Evolutionary conservation across 129 eudicot genomes (phyloP).

Genomic region (Artemisia annua): DNA sequence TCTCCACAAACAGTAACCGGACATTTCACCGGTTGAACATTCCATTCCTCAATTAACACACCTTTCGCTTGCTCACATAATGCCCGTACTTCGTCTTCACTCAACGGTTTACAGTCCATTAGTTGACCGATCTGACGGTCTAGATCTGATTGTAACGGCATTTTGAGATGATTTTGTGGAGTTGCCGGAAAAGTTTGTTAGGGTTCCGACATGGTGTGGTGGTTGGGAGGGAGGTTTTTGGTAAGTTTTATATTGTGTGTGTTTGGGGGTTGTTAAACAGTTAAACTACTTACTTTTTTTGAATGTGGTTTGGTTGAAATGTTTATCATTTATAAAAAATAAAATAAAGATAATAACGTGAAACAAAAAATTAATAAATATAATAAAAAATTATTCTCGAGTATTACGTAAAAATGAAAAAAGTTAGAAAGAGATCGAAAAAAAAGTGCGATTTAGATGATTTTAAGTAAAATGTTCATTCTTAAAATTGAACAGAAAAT

Average conservation of each 20-base stretch:
- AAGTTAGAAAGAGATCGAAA: too few species aligned
- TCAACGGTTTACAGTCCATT: conserved; percentile 56
- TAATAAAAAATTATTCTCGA: too few species aligned
- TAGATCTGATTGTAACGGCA: conserved; percentile 63
- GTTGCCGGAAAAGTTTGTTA: conserved; percentile 28
- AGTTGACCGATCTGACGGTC: conserved; percentile 58
- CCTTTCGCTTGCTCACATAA: conserved; percentile 54
- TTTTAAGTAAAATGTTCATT: too few species aligned
- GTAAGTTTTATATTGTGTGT: conserved; percentile 15
- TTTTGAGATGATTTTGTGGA: conserved; percentile 23
- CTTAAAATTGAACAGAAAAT: too few species aligned
- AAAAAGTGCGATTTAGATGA: too few species aligned
- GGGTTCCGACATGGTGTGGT: conserved; percentile 31
- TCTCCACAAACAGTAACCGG: conserved; percentile 52
- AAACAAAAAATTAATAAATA: too few species aligned
- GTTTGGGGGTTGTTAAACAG: conserved; percentile 12
- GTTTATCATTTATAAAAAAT: too few species aligned
- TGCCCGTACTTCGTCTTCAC: conserved; percentile 49
- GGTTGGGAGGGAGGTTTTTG: conserved; percentile 25
- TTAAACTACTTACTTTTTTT: conserved; percentile 15
- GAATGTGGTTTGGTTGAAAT: background rate
- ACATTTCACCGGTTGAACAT: conserved; percentile 52
- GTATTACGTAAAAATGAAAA: too few species aligned
- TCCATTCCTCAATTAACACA: conserved; percentile 53
- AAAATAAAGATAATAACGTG: too few species aligned